Conservation (phyloP, 495 filamentous ascomycete species). For the Penicillium fimorum region DNA sequence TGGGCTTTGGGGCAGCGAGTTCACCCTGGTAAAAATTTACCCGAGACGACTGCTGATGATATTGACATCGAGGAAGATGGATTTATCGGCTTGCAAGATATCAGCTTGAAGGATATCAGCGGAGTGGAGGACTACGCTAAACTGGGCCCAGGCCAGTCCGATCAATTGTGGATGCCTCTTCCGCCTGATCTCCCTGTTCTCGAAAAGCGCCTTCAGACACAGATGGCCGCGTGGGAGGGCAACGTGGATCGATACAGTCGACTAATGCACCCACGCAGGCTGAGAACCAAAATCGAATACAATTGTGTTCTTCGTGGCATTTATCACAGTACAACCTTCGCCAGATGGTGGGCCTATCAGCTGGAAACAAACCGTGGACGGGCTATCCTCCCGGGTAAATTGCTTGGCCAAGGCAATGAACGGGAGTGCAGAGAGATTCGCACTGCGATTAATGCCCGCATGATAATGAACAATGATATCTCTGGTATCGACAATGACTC, state of each 20-base stretch:
- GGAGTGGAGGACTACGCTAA: constrained; percentile 12
- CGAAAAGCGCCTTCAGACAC: constrained; percentile 26
- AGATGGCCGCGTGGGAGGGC: constrained; percentile 28
- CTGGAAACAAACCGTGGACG: constrained; percentile 17
- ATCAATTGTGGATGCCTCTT: constrained; percentile 25
- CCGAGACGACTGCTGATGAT: constrained; percentile 16
- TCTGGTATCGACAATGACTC: constrained; percentile 19
- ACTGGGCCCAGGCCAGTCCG: constrained; percentile 15
- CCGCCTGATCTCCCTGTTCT: constrained; percentile 28
- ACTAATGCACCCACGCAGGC: constrained; percentile 19
- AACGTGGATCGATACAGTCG: constrained; percentile 32
- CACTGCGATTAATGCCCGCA: constrained; percentile 24
- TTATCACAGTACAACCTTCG: constrained; percentile 29
- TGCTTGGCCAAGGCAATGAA: constrained; percentile 15
- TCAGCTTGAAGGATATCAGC: constrained; percentile 8
- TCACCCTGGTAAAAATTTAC: constrained; percentile 13
- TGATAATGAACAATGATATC: constrained; percentile 26
- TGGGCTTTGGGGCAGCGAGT: constrained; percentile 17
- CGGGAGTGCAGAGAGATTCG: constrained; percentile 16
- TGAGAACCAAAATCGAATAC: constrained; percentile 17
- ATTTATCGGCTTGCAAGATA: constrained; percentile 18
- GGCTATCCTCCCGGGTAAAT: constrained; percentile 15
- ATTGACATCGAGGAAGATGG: constrained; percentile 27
- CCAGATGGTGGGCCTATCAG: constrained; percentile 28
- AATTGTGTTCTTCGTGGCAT: constrained; percentile 27